Percentiles rank a stretch among this genome's conserved stretches.
Conservation (phyloP, 108 stramenopile species). For the Nitzschia sp. region DNA sequence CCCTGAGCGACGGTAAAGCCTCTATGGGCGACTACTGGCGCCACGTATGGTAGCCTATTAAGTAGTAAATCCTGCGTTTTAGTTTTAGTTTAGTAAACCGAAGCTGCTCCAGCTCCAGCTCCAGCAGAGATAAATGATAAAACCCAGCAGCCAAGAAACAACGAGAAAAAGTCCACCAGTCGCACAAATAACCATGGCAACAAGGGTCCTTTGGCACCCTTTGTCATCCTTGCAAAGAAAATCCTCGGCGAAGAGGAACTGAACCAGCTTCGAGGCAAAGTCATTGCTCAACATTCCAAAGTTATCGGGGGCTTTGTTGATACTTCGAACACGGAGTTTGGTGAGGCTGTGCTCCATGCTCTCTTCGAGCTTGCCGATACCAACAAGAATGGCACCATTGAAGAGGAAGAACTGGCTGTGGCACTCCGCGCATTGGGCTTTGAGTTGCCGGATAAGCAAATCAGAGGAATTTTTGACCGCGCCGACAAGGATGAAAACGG, state of each 20-base stretch:
- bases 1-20: no score
- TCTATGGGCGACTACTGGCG: no score
- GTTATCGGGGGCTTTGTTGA: conserved; percentile 76
- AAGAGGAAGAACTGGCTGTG: conserved; percentile 52
- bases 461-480: conserved; percentile 65
- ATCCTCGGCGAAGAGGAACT: conserved; percentile 67
- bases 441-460: conserved; percentile 72
- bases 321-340: conserved; percentile 66
- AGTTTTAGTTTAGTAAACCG: no score
- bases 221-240: conserved; percentile 58
- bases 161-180: conserved; percentile 22
- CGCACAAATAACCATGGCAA: conserved; percentile 11
- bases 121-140: not conserved
- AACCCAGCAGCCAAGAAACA: not conserved
- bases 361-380: conserved; percentile 64
- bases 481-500: conserved; percentile 75
- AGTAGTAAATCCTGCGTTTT: no score
- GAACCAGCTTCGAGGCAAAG: conserved; percentile 78
- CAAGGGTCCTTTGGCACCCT: conserved; percentile 73
- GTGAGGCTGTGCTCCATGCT: conserved; percentile 50
- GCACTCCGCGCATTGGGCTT: conserved; percentile 73
- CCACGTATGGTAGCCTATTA: no score
- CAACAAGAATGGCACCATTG: conserved; percentile 63
- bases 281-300: conserved; percentile 70
- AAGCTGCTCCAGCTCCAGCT: not conserved